phyloP scores from a whole-genome alignment of 1,139 yeast species.

The Lodderomyces beijingensis region DNA sequence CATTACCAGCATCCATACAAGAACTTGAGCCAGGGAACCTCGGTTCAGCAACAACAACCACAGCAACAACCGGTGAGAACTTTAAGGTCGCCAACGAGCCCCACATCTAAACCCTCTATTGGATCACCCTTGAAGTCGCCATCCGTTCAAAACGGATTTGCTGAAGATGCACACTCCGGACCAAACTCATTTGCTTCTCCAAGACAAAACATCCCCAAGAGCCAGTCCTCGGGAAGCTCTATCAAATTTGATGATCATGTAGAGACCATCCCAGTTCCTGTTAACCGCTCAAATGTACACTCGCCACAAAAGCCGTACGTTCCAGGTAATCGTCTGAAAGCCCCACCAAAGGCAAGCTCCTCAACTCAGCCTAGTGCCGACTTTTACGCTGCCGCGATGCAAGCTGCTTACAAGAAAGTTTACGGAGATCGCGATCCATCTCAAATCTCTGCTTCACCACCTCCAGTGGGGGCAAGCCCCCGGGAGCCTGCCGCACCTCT shows the following conservation, averaged over 20 bases:
- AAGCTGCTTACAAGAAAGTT: slow-evolving; percentile 38
- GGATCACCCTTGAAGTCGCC: too few species aligned
- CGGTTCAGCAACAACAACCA: slow-evolving; percentile 2
- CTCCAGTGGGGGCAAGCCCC: slow-evolving; percentile 1
- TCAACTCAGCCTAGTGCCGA: slow-evolving; percentile 10
- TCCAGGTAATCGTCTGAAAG: slow-evolving; percentile 1
- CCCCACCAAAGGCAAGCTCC: slow-evolving; percentile 4
- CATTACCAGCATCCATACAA: slow-evolving; percentile 3
- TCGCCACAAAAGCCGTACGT: slow-evolving; percentile 4
- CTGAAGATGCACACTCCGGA: too few species aligned
- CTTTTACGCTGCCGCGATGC: slow-evolving; percentile 34
- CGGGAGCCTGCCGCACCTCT: background rate
- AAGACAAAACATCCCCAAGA: slow-evolving; percentile 2
- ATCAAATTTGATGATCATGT: slow-evolving; percentile 39
- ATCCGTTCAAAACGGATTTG: too few species aligned
- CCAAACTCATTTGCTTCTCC: slow-evolving; percentile 6
- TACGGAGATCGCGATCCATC: slow-evolving; percentile 25
- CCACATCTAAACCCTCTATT: background rate
- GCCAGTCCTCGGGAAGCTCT: slow-evolving; percentile 24
- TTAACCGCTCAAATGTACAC: slow-evolving; percentile 5
- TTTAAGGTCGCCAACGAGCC: background rate
- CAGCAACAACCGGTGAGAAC: background rate
- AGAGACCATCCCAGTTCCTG: slow-evolving; percentile 34
- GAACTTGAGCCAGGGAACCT: slow-evolving; percentile 1
- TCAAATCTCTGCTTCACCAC: slow-evolving; percentile 1